phyloP scores from a whole-genome alignment of 192 early-diverging fungal species.

The Backusella mclennaniae region DNA sequence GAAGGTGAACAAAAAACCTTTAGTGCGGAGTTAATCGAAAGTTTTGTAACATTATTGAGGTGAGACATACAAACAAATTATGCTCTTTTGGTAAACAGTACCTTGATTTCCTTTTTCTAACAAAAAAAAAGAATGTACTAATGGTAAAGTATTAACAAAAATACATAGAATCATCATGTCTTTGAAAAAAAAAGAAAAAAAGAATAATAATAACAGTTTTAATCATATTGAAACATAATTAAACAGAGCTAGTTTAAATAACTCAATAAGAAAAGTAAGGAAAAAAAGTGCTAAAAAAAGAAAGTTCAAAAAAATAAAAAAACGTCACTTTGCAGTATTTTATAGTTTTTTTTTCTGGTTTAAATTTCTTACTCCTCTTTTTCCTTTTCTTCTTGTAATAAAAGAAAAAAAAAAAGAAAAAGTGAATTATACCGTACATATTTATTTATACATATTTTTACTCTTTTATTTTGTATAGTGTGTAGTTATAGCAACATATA shows the following conservation, averaged over 20 bases:
- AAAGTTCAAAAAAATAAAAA: background rate
- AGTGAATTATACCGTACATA: background rate
- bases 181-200: background rate
- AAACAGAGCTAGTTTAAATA: background rate
- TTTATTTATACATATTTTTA: background rate
- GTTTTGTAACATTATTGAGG: background rate
- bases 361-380: background rate
- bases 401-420: background rate
- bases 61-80: background rate
- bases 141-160: background rate
- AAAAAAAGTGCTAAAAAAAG: too few relatives aligned
- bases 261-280: background rate
- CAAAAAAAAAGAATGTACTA: background rate
- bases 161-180: background rate
- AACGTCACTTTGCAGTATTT: conserved; percentile 5
- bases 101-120: background rate
- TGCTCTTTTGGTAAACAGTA: background rate
- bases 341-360: background rate
- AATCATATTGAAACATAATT: background rate
- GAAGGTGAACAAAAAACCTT: background rate
- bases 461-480: background rate
- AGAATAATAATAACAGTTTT: background rate
- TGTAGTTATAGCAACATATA: background rate
- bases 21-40: background rate
- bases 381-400: background rate